Evolutionary conservation across 2,329 filamentous ascomycete genomes (phyloP), one percentile per base, ranked within the genome.

Genomic region (Scytalidium sp.): DNA sequence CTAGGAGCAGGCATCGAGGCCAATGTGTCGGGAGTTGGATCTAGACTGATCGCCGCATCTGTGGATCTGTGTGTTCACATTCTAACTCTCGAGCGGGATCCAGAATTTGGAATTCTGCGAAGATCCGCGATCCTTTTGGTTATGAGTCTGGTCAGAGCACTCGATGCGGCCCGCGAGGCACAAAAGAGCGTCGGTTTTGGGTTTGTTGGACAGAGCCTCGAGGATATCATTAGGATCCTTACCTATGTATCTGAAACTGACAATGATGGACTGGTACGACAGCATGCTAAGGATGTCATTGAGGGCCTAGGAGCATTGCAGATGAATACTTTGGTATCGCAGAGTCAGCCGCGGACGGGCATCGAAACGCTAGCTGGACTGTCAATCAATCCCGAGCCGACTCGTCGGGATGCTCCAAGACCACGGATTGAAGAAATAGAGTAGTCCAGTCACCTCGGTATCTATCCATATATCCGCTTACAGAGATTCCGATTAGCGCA

Each of bases 251-350:
- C 75, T 6, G 74, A 70, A 36, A 84, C 81, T 20, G 87, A 91
- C 64, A 77, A 74, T 20, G 87, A 91, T 62, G 84, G 79, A 0
- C 67, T 91, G 40, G 87, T 88, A 10, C 76, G 76, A 54, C 76
- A 84, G 57, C 85, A 90, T 65, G 85, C 85, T 2, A 70, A 68
- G 25, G 84, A 84, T 57, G 83, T 85, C n/a, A 64, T 83, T 10
- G 86, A 89, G 63, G 85, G 80, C 44, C 61, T 90, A 52, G 77
- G 84, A 56, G 80, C 76, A 50, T 85, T 81, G 79, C 74, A 76
- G 50, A 67, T 85, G 64, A 74, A 77, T 47, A 72, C 67, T 17
- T 47, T 61, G n/a, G 39, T 60, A 23, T 45, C 41, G 13, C 48
- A 44, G 36, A 51, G 17, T 17, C 44, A 50, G 39, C 46, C 44